Evolutionary conservation across 441 rosid species (phyloP).

Genomic region (Biscutella laevigata): DNA sequence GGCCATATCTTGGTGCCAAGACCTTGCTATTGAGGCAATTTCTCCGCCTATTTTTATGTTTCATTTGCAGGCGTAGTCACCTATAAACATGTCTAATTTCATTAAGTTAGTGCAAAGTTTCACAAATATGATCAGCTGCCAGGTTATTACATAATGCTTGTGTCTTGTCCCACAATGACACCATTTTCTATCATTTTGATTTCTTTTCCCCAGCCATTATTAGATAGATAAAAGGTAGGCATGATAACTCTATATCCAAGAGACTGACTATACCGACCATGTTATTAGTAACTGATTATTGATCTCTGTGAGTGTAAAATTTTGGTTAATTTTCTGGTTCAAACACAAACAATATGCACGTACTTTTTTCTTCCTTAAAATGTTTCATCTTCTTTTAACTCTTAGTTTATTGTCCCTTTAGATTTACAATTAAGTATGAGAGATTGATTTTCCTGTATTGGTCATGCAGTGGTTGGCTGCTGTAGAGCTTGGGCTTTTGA

Average conservation of each 20-base stretch:
- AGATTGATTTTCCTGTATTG: constrained; percentile 25
- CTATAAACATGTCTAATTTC: too few relatives aligned
- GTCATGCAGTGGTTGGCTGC: constrained; percentile 84
- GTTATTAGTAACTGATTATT: constrained; percentile 8
- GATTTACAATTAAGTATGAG: constrained; percentile 12
- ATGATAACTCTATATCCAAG: constrained; percentile 9
- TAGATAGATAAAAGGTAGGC: neutral
- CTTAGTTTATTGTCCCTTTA: neutral
- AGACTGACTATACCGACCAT: neutral
- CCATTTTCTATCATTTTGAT: neutral
- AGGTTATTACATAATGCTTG: neutral
- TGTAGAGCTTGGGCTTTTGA: constrained; percentile 91
- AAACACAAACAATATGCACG: neutral
- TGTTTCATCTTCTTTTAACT: neutral
- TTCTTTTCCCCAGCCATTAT: neutral
- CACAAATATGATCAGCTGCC: neutral
- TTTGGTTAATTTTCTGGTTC: neutral
- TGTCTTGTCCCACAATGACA: neutral
- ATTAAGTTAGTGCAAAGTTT: neutral
- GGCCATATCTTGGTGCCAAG: constrained; percentile 71
- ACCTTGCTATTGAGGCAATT: constrained; percentile 72
- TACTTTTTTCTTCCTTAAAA: neutral
- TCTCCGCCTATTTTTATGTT: constrained; percentile 15
- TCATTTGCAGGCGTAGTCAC: neutral
- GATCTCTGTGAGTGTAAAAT: neutral